Base-by-base conservation (phyloP, 495 filamentous ascomycete genomes). In the Aspergillus egyptiacus region DNA sequence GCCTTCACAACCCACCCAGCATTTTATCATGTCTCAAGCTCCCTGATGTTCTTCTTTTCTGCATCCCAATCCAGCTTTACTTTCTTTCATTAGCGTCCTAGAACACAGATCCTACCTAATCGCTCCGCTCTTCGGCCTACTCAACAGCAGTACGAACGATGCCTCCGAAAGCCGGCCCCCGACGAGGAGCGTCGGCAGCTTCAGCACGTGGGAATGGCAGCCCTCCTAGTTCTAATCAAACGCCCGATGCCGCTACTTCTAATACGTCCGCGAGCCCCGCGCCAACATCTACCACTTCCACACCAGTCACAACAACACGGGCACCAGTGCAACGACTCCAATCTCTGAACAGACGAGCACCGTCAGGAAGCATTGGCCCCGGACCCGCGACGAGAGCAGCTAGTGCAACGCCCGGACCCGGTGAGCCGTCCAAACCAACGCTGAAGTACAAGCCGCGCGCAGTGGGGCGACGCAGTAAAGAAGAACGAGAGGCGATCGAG, bases 401-500 rank as follows among this genome's bases (percentile, higher is more conserved):
- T 3, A 50, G 34, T 7, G 35, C 10, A 22, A 35, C 23, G n/a
- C 24, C 36, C 2, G 41, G 23, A 0, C 19, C 33, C 25, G 65
- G 60, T 11, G 61, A 68, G 22, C 53, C 59, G 0, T 39, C 63
- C 1, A 72, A 71, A 47, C 69, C 71, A 1, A 61, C 59, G 2
- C 50, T 79, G 24, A 80, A 79, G 46, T 74, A 71, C 41, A 63
- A 71, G 51, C 76, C 76, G 4, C 73, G 69, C 33, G 62, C 65
- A 0, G 63, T 69, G 4, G 57, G 55, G 3, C 76, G 75, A 7
- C 74, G 74, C 36, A 75, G 68, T 53, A 73, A 78, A 52, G 73
- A 75, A 47, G 76, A 78, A 53, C 72, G 75, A 48, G 74, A 78
- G 25, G 70, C 67, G 10, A 65, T 72, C 0, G 69, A 74, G 58